phyloP scores from a whole-genome alignment of 169 alveolate species.

The Babesia bovis region DNA sequence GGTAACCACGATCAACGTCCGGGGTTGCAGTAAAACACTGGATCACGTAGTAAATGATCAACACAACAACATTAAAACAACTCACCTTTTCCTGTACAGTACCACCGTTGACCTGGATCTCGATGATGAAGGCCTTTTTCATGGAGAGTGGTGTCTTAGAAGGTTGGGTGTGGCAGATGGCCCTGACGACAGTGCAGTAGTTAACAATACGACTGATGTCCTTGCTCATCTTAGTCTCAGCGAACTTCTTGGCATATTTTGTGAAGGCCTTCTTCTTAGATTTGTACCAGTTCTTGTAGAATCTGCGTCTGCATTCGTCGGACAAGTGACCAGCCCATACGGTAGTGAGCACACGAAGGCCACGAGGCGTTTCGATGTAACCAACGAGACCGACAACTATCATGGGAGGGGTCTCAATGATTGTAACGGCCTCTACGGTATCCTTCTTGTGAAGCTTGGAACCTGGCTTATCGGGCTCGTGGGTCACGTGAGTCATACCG shows the following conservation, averaged over 20 bases:
- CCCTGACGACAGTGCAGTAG: conserved; percentile 97
- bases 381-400: conserved; percentile 99
- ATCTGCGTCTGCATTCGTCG: conserved; percentile 96
- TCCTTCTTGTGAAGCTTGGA: conserved; percentile 98
- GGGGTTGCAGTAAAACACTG: not conserved
- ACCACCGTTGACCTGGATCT: conserved; percentile 99
- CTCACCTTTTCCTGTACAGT: conserved; percentile 91
- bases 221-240: conserved; percentile 87
- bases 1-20: conserved; percentile 31
- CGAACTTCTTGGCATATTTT: conserved; percentile 89
- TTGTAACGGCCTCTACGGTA: conserved; percentile 98
- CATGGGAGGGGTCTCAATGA: conserved; percentile 99
- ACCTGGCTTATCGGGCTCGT: conserved; percentile 98
- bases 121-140: conserved; percentile 99
- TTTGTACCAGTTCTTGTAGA: conserved; percentile 98
- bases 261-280: conserved; percentile 99
- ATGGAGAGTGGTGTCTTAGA: conserved; percentile 91
- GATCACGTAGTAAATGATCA: not conserved
- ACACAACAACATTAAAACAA: not conserved
- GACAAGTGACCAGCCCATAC: conserved; percentile 98
- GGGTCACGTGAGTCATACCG: conserved; percentile 99
- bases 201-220: conserved; percentile 92
- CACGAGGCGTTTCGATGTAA: conserved; percentile 98
- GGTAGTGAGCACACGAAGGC: conserved; percentile 96
- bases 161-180: conserved; percentile 98